Evolutionary conservation across 768 basidiomycete genomes (phyloP).

Genomic region (Trametes cubensis): DNA sequence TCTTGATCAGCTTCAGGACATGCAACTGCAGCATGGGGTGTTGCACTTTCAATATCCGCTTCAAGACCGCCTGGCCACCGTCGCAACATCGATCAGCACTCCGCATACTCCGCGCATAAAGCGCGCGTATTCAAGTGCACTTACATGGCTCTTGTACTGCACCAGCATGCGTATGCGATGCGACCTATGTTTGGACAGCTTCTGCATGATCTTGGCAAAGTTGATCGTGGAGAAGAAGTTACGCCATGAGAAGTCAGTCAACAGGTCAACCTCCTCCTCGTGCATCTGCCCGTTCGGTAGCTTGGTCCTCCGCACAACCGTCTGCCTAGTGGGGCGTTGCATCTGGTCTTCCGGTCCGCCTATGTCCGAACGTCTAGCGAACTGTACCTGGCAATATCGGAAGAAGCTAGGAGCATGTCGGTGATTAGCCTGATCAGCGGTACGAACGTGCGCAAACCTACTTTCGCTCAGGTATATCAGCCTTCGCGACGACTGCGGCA

Average conservation of each 20-base stretch:
- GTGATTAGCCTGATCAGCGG: background rate
- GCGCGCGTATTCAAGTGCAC: conserved; percentile 29
- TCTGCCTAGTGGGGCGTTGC: conserved; percentile 60
- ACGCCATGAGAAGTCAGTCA: conserved; percentile 95
- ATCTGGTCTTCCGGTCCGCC: conserved; percentile 59
- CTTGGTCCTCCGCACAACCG: conserved; percentile 54
- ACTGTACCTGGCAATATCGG: conserved; percentile 84
- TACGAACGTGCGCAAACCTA: conserved; percentile 36
- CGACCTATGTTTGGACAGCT: conserved; percentile 91
- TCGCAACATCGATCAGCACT: conserved; percentile 3
- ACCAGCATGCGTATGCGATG: conserved; percentile 96
- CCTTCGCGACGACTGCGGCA: conserved; percentile 80
- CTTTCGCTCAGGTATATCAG: conserved; percentile 88
- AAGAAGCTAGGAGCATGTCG: conserved; percentile 72
- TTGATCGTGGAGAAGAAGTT: conserved; percentile 98
- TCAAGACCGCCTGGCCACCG: conserved; percentile 80
- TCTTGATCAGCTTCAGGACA: conserved; percentile 96
- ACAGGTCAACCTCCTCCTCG: conserved; percentile 88
- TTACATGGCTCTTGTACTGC: conserved; percentile 96
- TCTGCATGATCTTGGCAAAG: conserved; percentile 97
- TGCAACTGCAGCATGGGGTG: conserved; percentile 95
- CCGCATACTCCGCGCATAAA: background rate
- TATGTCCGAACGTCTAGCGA: conserved; percentile 65
- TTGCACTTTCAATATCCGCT: conserved; percentile 90
- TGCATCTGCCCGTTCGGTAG: conserved; percentile 75